These are phyloP conservation scores for Alectoria sarmentosa DNA, from an alignment of 495 filamentous ascomycete species.

Conservation along the genomic window DNA sequence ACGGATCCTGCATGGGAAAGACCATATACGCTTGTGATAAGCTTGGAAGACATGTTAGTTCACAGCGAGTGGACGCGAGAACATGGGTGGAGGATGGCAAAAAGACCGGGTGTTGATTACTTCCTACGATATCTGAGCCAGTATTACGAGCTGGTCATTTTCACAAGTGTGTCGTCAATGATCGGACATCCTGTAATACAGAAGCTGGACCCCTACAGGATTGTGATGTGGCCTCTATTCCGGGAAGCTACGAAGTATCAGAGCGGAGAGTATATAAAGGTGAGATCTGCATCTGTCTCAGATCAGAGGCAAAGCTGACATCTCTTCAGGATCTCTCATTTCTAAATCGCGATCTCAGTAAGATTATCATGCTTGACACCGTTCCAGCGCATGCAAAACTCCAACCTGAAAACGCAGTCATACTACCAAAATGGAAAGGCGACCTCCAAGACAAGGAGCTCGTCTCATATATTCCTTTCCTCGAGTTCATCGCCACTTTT, in stretches of 20 bases:
- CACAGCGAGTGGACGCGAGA: constrained; percentile 91
- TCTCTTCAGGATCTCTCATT: constrained; percentile 75
- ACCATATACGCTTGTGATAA: constrained; percentile 89
- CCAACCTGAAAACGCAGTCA: constrained; percentile 91
- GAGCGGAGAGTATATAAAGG: constrained; percentile 94
- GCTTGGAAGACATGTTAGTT: constrained; percentile 86
- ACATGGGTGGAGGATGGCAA: constrained; percentile 92
- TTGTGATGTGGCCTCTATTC: constrained; percentile 93
- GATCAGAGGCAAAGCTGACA: constrained; percentile 4
- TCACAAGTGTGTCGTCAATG: constrained; percentile 75
- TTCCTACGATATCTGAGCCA: constrained; percentile 93
- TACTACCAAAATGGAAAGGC: constrained; percentile 85
- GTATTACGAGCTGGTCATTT: constrained; percentile 96
- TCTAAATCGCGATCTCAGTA: constrained; percentile 89
- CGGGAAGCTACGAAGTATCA: constrained; percentile 92
- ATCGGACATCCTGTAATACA: constrained; percentile 80
- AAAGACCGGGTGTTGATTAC: constrained; percentile 93
- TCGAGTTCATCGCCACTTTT: constrained; percentile 96
- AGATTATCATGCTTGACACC: constrained; percentile 89
- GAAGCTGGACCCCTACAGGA: constrained; percentile 92
- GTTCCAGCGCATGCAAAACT: constrained; percentile 67
- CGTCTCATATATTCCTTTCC: constrained; percentile 83
- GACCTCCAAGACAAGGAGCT: constrained; percentile 74
- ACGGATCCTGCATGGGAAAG: constrained; percentile 71
- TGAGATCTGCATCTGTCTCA: constrained; percentile 34